A percentile compares a stretch with the other conserved stretches of the same genome.
These are phyloP conservation scores for Pythium sp. DNA, from an alignment of 352 stramenopile genomes.

Conservation along the genomic window DNA sequence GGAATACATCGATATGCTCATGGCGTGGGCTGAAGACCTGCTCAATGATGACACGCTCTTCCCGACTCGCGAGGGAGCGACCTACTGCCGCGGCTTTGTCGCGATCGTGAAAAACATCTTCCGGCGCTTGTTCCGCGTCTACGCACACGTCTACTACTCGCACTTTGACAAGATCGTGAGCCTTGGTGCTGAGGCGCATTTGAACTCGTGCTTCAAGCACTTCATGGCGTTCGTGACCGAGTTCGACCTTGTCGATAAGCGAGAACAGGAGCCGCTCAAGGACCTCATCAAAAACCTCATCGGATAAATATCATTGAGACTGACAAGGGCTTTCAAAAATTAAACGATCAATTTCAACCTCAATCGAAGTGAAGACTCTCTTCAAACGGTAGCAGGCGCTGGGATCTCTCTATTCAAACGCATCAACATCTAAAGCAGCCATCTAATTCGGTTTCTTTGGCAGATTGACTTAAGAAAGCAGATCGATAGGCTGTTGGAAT, in stretches of 20 bases:
- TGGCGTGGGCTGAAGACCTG: conserved; percentile 90
- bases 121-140: conserved; percentile 94
- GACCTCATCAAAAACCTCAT: conserved; percentile 93
- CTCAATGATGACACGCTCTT: conserved; percentile 83
- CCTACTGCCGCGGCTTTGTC: conserved; percentile 84
- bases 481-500: conserved; percentile 29
- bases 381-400: neutral
- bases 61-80: conserved; percentile 52
- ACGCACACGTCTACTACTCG: conserved; percentile 96
- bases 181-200: conserved; percentile 92
- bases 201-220: conserved; percentile 99
- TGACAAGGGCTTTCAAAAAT: neutral
- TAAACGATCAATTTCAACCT: neutral
- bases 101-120: conserved; percentile 93
- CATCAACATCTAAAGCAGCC: neutral
- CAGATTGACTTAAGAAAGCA: conserved; percentile 35
- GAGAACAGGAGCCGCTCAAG: conserved; percentile 93
- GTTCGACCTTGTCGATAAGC: conserved; percentile 92
- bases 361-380: neutral
- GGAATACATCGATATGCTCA: conserved; percentile 92
- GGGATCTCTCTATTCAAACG: neutral
- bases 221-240: conserved; percentile 97
- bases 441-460: neutral
- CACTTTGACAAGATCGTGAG: conserved; percentile 95
- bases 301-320: conserved; percentile 20